Base-by-base conservation (phyloP, 1,284 basidiomycete genomes). In the Marasmius tenuissimus region DNA sequence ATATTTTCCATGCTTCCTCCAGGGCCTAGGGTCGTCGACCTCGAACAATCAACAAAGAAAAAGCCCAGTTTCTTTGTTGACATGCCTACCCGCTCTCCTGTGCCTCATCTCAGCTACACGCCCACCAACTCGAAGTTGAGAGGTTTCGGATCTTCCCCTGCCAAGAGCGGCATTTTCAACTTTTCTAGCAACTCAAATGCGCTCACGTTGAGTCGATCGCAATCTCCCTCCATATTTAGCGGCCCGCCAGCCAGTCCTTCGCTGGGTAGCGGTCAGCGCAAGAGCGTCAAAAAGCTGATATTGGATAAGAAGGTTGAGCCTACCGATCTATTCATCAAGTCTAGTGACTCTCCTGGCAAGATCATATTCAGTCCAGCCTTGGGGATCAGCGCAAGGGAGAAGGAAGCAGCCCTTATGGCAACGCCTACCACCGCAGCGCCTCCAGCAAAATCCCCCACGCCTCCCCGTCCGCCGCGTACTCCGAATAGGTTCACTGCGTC, bases 251-350 rank as follows among this genome's bases (percentile, higher is more conserved):
- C 87, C 33, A 93, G 91, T 79, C 76, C 95, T 71, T 78, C 88
- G 69, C 71, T 91, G 54, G 81, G 91, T 67, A 87, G 85, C 62
- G 86, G 87, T n/a, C 76, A 78, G 22, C 84, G 91, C 45, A 87
- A 91, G 61, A 97, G 93, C 72, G 94, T 98, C 64, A 99, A 98
- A 83, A 97, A 97, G 74, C 85, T 99, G 59, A 90, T 96, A 45
- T 76, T 98, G 61, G 92, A 96, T 71, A 92, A 89, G 73, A 91
- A 87, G 70, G 80, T 91, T 16, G 89, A 91, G 60, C 81, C 89
- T 14, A 76, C 82, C n/a, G 87, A 92, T 63, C 68, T 91, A 57
- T 89, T 91, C 67, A 79, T 76, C 66, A 85, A 85, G 71, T 82
- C 84, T 3, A 81, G 76, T 55, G 75, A 75, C 14, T 67, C 74